Evolutionary conservation across 495 filamentous ascomycete genomes (phyloP).

Genomic region (Xylaria intraflava): DNA sequence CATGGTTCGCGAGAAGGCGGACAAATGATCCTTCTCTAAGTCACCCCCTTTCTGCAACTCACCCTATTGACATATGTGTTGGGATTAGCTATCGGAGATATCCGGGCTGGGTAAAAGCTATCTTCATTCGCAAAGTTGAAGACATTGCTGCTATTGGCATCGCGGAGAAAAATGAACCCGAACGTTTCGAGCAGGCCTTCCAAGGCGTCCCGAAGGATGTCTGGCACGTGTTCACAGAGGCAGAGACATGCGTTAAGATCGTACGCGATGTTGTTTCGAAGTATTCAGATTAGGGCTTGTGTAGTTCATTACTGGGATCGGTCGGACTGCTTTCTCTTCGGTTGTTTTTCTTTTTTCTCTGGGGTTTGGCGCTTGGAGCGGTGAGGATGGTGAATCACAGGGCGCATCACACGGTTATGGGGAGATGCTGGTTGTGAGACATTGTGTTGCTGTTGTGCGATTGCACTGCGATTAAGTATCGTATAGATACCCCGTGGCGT

Average conservation of each 20-base stretch:
- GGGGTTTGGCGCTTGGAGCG: background rate
- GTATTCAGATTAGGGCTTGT: background rate
- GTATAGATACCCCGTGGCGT: too few species aligned
- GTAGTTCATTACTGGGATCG: background rate
- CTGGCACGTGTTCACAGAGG: conserved; percentile 76
- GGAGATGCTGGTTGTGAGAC: background rate
- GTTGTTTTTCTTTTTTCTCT: background rate
- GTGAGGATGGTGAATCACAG: background rate
- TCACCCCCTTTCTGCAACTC: background rate
- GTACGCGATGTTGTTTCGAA: conserved; percentile 32
- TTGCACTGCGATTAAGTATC: background rate
- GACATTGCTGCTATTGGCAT: conserved; percentile 66
- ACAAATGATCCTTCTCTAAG: too few species aligned
- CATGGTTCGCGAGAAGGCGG: too few species aligned
- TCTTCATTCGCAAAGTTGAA: conserved; percentile 76
- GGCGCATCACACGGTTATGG: background rate
- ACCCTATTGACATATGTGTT: conserved; percentile 7
- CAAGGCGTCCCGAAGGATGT: conserved; percentile 58
- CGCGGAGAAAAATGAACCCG: conserved; percentile 60
- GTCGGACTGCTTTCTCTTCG: background rate
- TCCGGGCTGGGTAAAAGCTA: conserved; percentile 67
- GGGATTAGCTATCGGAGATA: conserved; percentile 38
- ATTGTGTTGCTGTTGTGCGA: background rate
- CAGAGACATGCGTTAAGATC: conserved; percentile 51
- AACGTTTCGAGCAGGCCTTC: conserved; percentile 80